A percentile compares a stretch with the other conserved stretches of the same genome.
phyloP scores from a whole-genome alignment of 192 early-diverging fungal species.

The Entophlyctis helioformis region DNA sequence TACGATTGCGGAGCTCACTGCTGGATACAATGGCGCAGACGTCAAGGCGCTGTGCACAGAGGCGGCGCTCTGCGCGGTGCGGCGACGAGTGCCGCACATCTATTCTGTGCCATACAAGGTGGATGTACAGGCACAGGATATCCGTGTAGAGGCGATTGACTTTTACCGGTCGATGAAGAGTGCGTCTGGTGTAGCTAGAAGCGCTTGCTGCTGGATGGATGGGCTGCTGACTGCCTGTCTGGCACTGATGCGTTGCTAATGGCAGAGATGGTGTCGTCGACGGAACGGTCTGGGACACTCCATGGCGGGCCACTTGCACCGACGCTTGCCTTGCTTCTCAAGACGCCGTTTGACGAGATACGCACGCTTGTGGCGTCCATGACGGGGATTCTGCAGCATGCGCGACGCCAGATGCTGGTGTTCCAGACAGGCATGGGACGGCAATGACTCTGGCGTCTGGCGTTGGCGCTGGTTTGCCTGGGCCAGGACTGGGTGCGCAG shows the following conservation, averaged over 20 bases:
- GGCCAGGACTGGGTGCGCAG: not conserved
- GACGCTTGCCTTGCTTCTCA: constrained; percentile 22
- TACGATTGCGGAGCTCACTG: constrained; percentile 39
- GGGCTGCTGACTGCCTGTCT: constrained; percentile 1
- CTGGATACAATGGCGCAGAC: constrained; percentile 60
- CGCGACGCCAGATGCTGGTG: not conserved
- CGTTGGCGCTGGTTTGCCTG: not conserved
- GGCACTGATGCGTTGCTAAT: constrained; percentile 3
- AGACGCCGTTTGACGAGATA: constrained; percentile 6
- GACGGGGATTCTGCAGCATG: not conserved
- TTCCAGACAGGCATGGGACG: not conserved
- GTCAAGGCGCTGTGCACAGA: constrained; percentile 59
- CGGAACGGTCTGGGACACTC: constrained; percentile 25
- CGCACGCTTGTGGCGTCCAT: not conserved
- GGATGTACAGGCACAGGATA: constrained; percentile 26
- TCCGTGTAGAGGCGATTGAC: constrained; percentile 45
- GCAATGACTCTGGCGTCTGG: not conserved
- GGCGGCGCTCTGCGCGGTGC: constrained; percentile 55
- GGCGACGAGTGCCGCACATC: constrained; percentile 56
- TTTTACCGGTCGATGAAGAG: constrained; percentile 29
- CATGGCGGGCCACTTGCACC: constrained; percentile 29
- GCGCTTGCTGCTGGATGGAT: not conserved
- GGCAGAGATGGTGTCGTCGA: constrained; percentile 28
- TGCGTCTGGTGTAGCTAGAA: not conserved
- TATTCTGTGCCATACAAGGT: constrained; percentile 46